Evolutionary conservation across 495 filamentous ascomycete genomes (phyloP).

Genomic region (Tuber borchii): DNA sequence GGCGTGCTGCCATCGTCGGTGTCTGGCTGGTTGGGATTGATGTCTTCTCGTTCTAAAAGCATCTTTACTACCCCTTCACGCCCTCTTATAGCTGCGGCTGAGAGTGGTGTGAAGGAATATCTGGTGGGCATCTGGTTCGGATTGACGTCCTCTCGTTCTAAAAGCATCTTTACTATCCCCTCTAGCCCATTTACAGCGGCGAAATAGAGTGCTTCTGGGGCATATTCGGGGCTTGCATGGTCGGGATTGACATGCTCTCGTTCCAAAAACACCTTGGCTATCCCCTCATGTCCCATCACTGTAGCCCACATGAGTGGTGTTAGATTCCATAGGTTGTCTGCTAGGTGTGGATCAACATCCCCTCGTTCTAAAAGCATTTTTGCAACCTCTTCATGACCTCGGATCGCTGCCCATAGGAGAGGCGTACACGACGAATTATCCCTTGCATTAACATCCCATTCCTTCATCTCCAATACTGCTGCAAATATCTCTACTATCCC

Average conservation of each 20-base stretch:
- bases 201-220: neutral
- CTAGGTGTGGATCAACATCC: neutral
- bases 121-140: neutral
- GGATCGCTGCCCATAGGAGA: neutral
- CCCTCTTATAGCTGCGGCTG: fast-evolving
- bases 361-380: neutral
- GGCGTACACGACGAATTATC: neutral
- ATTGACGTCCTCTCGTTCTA: neutral
- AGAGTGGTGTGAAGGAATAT: neutral
- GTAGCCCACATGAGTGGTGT: neutral
- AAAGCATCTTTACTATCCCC: neutral
- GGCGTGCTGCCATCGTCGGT: neutral
- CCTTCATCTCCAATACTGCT: neutral
- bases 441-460: neutral
- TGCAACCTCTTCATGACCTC: neutral
- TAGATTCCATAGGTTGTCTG: neutral
- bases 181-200: neutral
- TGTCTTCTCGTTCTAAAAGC: neutral
- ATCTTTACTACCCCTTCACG: neutral
- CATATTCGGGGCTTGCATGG: neutral
- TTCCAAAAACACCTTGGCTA: neutral
- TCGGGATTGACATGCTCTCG: neutral
- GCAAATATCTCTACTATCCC: neutral
- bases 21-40: neutral
- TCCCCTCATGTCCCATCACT: neutral